A percentile compares a stretch with the other conserved stretches of the same genome.
These are phyloP conservation scores for Agarophyton chilense DNA, from an alignment of 23 red algal genomes.

Conservation along the genomic window DNA sequence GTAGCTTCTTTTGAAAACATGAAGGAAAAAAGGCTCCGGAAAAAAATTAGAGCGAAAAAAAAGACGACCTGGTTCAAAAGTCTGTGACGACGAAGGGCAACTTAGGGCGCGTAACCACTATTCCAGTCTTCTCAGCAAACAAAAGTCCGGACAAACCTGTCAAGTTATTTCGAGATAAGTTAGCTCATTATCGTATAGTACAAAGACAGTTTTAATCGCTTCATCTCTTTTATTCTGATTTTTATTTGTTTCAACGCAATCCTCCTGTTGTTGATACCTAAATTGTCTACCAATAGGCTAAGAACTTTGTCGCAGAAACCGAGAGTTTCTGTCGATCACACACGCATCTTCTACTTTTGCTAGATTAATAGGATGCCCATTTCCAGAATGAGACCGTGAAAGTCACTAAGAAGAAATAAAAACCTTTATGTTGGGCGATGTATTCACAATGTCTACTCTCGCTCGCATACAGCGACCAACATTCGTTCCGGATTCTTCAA, in stretches of 20 bases:
- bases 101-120: constrained; percentile 13
- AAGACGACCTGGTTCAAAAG: background rate
- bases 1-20: too few species aligned
- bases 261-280: background rate
- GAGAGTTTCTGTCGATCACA: background rate
- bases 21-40: background rate
- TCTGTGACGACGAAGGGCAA: background rate
- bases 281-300: constrained; percentile 40
- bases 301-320: constrained; percentile 38
- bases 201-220: background rate
- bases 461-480: background rate
- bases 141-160: constrained; percentile 10
- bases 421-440: background rate
- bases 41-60: background rate
- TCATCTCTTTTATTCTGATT: background rate
- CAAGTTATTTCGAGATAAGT: constrained; percentile 33
- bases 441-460: background rate
- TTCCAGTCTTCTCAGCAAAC: background rate
- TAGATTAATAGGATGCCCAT: constrained; percentile 38
- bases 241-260: constrained; percentile 35
- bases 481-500: background rate
- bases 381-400: constrained; percentile 22
- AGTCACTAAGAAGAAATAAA: background rate
- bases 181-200: constrained; percentile 9
- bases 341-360: constrained; percentile 6